Evolutionary conservation across 2,329 filamentous ascomycete species (phyloP).

Genomic region (Fusarium sp.): DNA sequence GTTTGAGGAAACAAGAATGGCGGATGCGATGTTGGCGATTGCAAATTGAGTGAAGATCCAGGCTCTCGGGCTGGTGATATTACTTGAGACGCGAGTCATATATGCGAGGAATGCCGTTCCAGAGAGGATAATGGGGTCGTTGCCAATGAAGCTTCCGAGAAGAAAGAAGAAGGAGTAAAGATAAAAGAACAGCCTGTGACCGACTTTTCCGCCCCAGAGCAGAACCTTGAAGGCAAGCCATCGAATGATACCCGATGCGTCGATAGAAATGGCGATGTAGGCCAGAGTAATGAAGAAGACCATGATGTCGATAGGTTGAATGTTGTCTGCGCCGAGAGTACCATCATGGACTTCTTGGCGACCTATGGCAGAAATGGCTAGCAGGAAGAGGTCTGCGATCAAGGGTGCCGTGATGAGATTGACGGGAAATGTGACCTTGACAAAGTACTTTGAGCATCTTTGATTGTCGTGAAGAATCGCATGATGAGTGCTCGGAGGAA

Average conservation of each 20-base stretch:
- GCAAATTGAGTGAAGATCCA: constrained; percentile 82
- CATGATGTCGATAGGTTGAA: constrained; percentile 80
- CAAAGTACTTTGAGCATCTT: constrained; percentile 55
- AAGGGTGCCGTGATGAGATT: constrained; percentile 80
- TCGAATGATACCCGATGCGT: constrained; percentile 79
- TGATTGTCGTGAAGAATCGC: constrained; percentile 37
- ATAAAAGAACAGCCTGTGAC: constrained; percentile 77
- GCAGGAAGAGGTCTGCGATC: constrained; percentile 77
- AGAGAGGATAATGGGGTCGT: constrained; percentile 80
- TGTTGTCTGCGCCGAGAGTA: constrained; percentile 74
- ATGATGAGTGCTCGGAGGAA: constrained; percentile 57
- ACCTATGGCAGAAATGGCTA: constrained; percentile 77
- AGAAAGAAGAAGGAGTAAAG: constrained; percentile 80
- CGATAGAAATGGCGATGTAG: constrained; percentile 83
- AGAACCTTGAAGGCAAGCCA: constrained; percentile 79
- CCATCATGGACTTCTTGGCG: constrained; percentile 76
- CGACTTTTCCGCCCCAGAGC: constrained; percentile 74
- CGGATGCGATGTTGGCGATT: constrained; percentile 79
- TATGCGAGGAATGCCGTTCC: constrained; percentile 82
- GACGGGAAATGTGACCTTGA: constrained; percentile 71
- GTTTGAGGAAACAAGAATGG: constrained; percentile 82
- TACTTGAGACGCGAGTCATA: constrained; percentile 80
- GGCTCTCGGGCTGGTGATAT: constrained; percentile 77
- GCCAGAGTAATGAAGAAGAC: constrained; percentile 79
- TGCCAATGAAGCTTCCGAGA: constrained; percentile 77